These are phyloP conservation scores for Benincasa hispida DNA, from an alignment of 306 rosid genomes.

Conservation along the genomic window DNA sequence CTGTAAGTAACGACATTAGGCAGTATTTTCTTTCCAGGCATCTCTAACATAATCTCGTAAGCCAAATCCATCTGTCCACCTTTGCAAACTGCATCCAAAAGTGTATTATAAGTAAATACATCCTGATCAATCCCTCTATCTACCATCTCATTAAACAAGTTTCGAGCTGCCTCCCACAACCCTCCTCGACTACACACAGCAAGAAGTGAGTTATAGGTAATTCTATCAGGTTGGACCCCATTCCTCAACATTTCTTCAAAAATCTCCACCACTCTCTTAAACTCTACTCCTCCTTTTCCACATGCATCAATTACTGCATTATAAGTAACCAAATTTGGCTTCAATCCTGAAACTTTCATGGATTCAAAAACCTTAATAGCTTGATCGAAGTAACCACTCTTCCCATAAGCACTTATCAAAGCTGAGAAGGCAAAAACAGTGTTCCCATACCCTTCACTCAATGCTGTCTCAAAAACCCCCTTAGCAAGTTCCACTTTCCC, in stretches of 20 bases:
- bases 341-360: constrained; percentile 52
- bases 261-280: constrained; percentile 45
- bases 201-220: constrained; percentile 78
- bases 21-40: constrained; percentile 46
- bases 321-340: constrained; percentile 77
- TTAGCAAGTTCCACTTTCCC: constrained; percentile 59
- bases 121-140: constrained; percentile 55
- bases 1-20: constrained; percentile 87
- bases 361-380: constrained; percentile 45
- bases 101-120: constrained; percentile 69
- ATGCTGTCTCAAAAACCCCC: constrained; percentile 43
- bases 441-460: constrained; percentile 60
- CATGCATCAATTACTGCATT: constrained; percentile 81
- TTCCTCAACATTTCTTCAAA: constrained; percentile 54
- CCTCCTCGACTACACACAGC: constrained; percentile 67
- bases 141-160: constrained; percentile 57
- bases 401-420: constrained; percentile 71
- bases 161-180: constrained; percentile 62
- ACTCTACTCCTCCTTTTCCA: constrained; percentile 64
- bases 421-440: constrained; percentile 70
- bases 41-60: constrained; percentile 40
- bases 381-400: constrained; percentile 44
- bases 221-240: constrained; percentile 59
- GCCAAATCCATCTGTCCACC: constrained; percentile 86
- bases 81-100: constrained; percentile 74